Conservation (phyloP, 192 early-diverging fungal species). For the Piromyces sp. region DNA sequence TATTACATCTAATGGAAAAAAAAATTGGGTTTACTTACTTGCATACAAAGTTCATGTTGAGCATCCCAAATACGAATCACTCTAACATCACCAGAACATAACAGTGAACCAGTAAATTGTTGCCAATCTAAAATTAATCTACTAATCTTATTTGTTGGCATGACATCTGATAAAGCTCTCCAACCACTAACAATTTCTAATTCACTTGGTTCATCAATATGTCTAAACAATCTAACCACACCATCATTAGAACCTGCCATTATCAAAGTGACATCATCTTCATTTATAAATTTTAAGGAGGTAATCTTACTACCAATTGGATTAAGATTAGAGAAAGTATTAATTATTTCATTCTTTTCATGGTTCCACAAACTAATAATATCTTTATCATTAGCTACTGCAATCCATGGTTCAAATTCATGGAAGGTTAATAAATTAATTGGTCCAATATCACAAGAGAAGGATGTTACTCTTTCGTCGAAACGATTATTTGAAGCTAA, state of each 20-base stretch:
- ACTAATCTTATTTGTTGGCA: constrained; percentile 29
- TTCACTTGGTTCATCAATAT: constrained; percentile 37
- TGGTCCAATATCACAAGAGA: not conserved
- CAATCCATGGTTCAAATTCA: constrained; percentile 66
- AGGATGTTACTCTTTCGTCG: not conserved
- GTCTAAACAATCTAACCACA: constrained; percentile 52
- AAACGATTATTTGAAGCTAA: constrained; percentile 12
- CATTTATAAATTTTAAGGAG: constrained; percentile 74
- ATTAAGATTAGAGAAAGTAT: constrained; percentile 49
- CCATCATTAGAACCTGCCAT: constrained; percentile 72
- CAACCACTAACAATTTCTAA: constrained; percentile 54
- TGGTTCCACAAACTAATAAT: constrained; percentile 61
- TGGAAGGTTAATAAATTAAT: constrained; percentile 51
- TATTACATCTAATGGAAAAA: no score
- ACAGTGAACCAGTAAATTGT: constrained; percentile 43
- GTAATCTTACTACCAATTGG: constrained; percentile 50
- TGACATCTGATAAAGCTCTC: constrained; percentile 53
- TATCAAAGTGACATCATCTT: constrained; percentile 68
- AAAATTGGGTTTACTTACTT: no score
- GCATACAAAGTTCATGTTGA: constrained; percentile 47
- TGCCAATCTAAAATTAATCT: constrained; percentile 65
- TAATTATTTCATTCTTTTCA: constrained; percentile 38
- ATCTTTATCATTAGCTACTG: constrained; percentile 53
- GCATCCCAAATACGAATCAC: constrained; percentile 68
- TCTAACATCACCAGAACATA: constrained; percentile 47